These are phyloP conservation scores for Allium cepa DNA, from an alignment of 106 monocot species.

Conservation along the genomic window DNA sequence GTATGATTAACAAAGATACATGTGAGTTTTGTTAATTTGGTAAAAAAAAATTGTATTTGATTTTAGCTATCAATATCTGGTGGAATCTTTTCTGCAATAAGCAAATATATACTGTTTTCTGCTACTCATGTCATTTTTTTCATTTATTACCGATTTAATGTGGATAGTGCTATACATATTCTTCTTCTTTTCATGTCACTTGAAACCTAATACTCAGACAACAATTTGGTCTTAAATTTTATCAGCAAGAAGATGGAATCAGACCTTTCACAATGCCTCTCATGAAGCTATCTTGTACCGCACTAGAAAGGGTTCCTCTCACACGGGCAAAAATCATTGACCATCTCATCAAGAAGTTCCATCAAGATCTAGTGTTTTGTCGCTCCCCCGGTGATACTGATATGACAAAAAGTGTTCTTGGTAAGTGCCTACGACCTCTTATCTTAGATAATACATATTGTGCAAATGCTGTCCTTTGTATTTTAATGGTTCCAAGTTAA, in stretches of 20 bases:
- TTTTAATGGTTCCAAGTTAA: no score
- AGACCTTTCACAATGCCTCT: constrained; percentile 98
- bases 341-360: constrained; percentile 74
- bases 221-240: constrained; percentile 11
- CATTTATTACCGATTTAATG: no score
- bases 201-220: no score
- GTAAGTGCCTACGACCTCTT: constrained; percentile 19
- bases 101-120: neutral
- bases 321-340: constrained; percentile 74
- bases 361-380: constrained; percentile 94
- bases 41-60: no score
- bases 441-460: no score
- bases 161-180: neutral
- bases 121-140: neutral
- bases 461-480: no score
- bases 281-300: constrained; percentile 93
- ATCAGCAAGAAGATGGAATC: constrained; percentile 91
- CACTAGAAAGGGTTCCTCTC: constrained; percentile 87
- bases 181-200: neutral
- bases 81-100: neutral
- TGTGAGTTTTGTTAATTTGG: no score
- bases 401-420: constrained; percentile 45
- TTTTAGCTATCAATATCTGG: neutral
- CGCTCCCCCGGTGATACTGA: constrained; percentile 79
- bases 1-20: no score